These are phyloP conservation scores for Cinnamomum chago DNA, from an alignment of 164 flowering plant species.

Conservation along the genomic window DNA sequence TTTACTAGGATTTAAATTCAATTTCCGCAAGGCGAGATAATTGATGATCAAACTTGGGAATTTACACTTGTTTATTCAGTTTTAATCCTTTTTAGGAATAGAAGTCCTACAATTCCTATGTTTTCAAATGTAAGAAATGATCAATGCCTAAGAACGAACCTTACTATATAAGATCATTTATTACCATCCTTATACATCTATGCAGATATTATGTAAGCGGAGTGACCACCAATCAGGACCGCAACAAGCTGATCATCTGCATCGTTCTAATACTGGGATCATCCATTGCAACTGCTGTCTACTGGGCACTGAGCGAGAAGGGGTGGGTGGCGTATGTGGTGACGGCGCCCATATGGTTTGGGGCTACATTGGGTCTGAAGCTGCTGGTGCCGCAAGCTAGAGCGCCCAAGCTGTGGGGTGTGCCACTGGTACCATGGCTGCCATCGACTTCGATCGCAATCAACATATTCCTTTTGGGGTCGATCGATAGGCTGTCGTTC, in stretches of 20 bases:
- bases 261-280: constrained; percentile 33
- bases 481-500: constrained; percentile 46
- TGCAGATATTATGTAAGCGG: constrained; percentile 39
- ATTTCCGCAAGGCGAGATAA: too few species aligned
- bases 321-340: constrained; percentile 42
- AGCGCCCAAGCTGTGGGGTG: constrained; percentile 57
- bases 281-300: constrained; percentile 31
- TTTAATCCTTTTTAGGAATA: too few species aligned
- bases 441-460: constrained; percentile 47
- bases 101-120: too few species aligned
- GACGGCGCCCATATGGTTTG: constrained; percentile 35
- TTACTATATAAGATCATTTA: too few species aligned
- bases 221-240: constrained; percentile 27
- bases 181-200: too few species aligned
- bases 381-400: constrained; percentile 37
- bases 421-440: constrained; percentile 57
- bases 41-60: too few species aligned
- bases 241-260: constrained; percentile 38
- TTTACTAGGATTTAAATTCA: too few species aligned
- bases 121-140: too few species aligned
- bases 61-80: too few species aligned
- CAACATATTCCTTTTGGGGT: constrained; percentile 57
- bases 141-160: too few species aligned
- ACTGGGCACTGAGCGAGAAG: constrained; percentile 33
- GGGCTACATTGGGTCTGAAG: constrained; percentile 34